Base-by-base conservation (phyloP, 352 stramenopile species). In the Elongisporangium undulatum region DNA sequence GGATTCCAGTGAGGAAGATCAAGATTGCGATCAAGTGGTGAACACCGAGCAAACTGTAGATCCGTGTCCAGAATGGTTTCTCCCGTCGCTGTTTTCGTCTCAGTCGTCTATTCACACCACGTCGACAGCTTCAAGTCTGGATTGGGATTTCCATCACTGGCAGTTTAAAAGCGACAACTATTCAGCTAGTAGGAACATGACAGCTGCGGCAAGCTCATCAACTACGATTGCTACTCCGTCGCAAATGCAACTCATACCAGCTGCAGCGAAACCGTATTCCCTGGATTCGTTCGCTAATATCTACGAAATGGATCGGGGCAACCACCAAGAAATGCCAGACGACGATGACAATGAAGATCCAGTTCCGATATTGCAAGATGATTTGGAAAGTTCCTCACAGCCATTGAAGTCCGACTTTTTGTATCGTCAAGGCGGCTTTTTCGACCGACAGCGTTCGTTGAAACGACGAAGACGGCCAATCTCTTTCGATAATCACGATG, bases 81-180 rank as follows among this genome's bases (percentile, higher is more conserved):
- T 94, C 17, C 85, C 82, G 3, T 87, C 85, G 8, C 65, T 92
- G 13, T 90, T 94, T 52, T 88, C 79, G 0, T 85, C 85, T 16
- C 79, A 89, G 58, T 81, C 79, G 10, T 85, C 84, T 23, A 68
- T 70, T 6, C 82, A 80, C 38, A 80, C 69, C 1, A 71, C 72
- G 51, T 85, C 75, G 9, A 73, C 70, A 8, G 63, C 68, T 6
- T 85, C 84, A 53, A 75, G 75, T 8, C 68, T 92, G 21, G 84
- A 94, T 51, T 94, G 84, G 84, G 79, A 94, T 71, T 94, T 92
- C 49, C 69, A 88, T 51, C 69, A 82, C 41, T 91, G 74, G 54
- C 61, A 69, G 20, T 62, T 73, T n/a, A 60, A 65, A 50, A 64
- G 55, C 13, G 63, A 61, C 1, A 41, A 58, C 5, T 49, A 53